Conservation (phyloP, 1,284 basidiomycete genomes). For the Blastosporella zonata region DNA sequence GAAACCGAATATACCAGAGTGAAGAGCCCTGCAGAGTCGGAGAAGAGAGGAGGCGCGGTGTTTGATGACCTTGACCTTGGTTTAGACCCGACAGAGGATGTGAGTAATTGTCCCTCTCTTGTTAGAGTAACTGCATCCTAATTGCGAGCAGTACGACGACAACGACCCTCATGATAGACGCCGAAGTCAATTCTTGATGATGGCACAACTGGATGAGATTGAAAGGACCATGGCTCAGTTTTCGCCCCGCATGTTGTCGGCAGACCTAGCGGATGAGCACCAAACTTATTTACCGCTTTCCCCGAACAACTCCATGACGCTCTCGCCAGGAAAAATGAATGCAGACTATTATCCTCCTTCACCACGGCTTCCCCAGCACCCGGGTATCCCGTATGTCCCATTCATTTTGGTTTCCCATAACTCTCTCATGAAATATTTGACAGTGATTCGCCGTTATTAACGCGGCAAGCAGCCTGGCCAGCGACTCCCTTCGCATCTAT, state of each 20-base stretch:
- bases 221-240: conserved; percentile 70
- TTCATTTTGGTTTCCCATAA: not conserved
- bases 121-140: conserved; percentile 4
- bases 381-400: conserved; percentile 12
- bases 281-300: conserved; percentile 28
- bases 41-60: conserved; percentile 64
- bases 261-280: conserved; percentile 44
- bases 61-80: conserved; percentile 72
- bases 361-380: conserved; percentile 31
- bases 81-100: conserved; percentile 48
- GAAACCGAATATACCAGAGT: conserved; percentile 34
- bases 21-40: conserved; percentile 48
- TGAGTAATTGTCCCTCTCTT: conserved; percentile 30
- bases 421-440: conserved; percentile 1
- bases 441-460: conserved; percentile 10
- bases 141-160: conserved; percentile 50
- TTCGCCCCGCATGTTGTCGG: conserved; percentile 58
- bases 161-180: conserved; percentile 68
- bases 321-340: conserved; percentile 28
- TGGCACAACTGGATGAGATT: conserved; percentile 69
- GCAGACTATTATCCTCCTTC: conserved; percentile 36
- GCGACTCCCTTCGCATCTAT: conserved; percentile 44
- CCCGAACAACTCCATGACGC: conserved; percentile 31
- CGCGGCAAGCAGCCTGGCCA: conserved; percentile 40
- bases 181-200: conserved; percentile 68